Evolutionary conservation across 2,329 filamentous ascomycete genomes (phyloP).

Genomic region (Incumbomyces lentus): DNA sequence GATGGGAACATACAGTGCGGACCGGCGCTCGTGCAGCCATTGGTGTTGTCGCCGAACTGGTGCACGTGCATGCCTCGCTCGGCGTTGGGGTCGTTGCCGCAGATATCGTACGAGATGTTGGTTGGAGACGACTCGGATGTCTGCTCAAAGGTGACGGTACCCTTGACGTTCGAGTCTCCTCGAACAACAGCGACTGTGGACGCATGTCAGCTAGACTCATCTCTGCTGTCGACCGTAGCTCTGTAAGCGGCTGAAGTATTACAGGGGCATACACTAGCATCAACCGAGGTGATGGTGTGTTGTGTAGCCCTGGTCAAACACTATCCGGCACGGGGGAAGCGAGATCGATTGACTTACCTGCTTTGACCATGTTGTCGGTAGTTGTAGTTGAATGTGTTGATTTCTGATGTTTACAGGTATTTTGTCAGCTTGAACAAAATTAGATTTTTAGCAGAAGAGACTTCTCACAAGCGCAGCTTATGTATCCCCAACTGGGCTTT

Average conservation of each 20-base stretch:
- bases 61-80: slow-evolving; percentile 98
- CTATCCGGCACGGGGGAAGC: not conserved
- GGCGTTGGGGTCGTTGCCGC: slow-evolving; percentile 85
- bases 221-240: too few relatives aligned
- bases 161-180: slow-evolving; percentile 91
- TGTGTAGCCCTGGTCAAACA: not conserved
- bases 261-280: too few relatives aligned
- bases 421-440: not conserved
- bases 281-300: not conserved
- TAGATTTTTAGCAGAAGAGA: not conserved
- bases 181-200: slow-evolving; percentile 81
- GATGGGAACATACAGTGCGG: slow-evolving; percentile 72
- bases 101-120: slow-evolving; percentile 84
- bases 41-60: slow-evolving; percentile 99
- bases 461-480: too few relatives aligned
- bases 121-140: slow-evolving; percentile 69
- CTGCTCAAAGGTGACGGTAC: slow-evolving; percentile 94
- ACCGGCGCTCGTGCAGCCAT: slow-evolving; percentile 96
- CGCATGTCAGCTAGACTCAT: slow-evolving; percentile 17
- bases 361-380: slow-evolving; percentile 90
- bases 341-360: slow-evolving; percentile 53
- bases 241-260: too few relatives aligned
- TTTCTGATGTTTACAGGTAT: not conserved
- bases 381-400: not conserved
- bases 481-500: too few relatives aligned